Percentiles rank a stretch among this genome's conserved stretches.
Evolutionary conservation across 768 basidiomycete genomes (phyloP).

Genomic region (Chalciporus pseudorubinellus): DNA sequence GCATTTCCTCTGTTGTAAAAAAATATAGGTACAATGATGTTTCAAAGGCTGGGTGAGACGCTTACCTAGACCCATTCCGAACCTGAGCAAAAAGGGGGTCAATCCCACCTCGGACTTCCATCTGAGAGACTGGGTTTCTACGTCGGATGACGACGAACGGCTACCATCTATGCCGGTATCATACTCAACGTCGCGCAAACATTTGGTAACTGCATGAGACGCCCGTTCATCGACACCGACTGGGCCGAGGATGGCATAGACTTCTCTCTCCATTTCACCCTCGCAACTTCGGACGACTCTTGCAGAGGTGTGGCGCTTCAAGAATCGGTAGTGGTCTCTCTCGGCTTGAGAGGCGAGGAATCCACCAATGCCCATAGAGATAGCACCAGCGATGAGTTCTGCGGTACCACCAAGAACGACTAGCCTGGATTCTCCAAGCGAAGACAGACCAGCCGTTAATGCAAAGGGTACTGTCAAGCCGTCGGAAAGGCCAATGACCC

Average conservation of each 20-base stretch:
- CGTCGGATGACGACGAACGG: constrained; percentile 36
- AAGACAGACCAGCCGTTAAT: constrained; percentile 82
- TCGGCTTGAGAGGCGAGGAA: constrained; percentile 97
- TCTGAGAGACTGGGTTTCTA: constrained; percentile 54
- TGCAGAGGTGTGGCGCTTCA: constrained; percentile 66
- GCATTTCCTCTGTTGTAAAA: constrained; percentile 72
- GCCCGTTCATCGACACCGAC: constrained; percentile 85
- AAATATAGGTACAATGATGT: not conserved
- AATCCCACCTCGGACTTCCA: constrained; percentile 83
- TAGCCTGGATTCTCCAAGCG: constrained; percentile 84
- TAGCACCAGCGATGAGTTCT: constrained; percentile 93
- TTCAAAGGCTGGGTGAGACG: constrained; percentile 8
- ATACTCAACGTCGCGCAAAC: constrained; percentile 66
- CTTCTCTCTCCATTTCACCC: constrained; percentile 96
- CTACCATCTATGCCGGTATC: constrained; percentile 26
- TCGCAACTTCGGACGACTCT: constrained; percentile 88
- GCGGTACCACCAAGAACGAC: constrained; percentile 94
- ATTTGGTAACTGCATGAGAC: constrained; percentile 74
- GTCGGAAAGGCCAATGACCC: constrained; percentile 88
- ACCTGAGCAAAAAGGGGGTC: constrained; percentile 92
- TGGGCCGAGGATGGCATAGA: constrained; percentile 81
- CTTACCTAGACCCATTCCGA: constrained; percentile 88
- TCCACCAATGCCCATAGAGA: constrained; percentile 98
- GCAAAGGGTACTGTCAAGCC: constrained; percentile 92
- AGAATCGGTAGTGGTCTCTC: constrained; percentile 89